These are phyloP conservation scores for Cryptococcus neoformans DNA, from an alignment of 1,284 basidiomycete species.

Conservation along the genomic window DNA sequence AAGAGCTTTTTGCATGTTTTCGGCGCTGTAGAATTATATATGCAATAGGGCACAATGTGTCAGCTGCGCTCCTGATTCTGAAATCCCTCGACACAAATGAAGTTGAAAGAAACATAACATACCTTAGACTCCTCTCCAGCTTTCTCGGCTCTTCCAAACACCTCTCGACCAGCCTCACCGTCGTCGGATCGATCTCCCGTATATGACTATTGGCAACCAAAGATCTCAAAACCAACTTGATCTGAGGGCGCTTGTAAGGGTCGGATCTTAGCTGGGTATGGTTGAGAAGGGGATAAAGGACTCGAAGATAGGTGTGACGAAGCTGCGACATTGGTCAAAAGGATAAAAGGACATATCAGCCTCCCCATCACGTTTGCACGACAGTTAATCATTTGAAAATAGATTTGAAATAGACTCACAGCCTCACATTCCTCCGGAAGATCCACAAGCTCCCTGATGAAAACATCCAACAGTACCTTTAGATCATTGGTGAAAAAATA, in stretches of 20 bases:
- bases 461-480: slow-evolving; percentile 92
- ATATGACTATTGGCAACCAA: slow-evolving; percentile 72
- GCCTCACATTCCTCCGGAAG: slow-evolving; percentile 92
- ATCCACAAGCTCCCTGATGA: slow-evolving; percentile 85
- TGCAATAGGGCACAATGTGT: too few species aligned
- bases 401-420: slow-evolving; percentile 55
- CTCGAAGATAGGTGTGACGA: slow-evolving; percentile 94
- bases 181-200: slow-evolving; percentile 78
- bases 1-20: slow-evolving; percentile 21
- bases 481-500: slow-evolving; percentile 98
- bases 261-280: slow-evolving; percentile 83
- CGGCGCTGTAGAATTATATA: slow-evolving; percentile 19
- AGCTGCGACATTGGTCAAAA: slow-evolving; percentile 57
- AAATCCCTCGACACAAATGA: background rate
- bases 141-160: slow-evolving; percentile 54
- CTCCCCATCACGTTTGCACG: too few species aligned
- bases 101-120: background rate
- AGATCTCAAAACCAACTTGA: slow-evolving; percentile 76
- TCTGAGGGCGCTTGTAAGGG: slow-evolving; percentile 89
- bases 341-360: background rate
- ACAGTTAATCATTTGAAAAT: background rate
- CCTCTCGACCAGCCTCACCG: slow-evolving; percentile 84
- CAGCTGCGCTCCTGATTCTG: too few species aligned
- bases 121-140: slow-evolving; percentile 40
- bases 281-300: slow-evolving; percentile 89